Base-by-base conservation (phyloP, 805 yeast genomes). In the Candida ponderosae region DNA sequence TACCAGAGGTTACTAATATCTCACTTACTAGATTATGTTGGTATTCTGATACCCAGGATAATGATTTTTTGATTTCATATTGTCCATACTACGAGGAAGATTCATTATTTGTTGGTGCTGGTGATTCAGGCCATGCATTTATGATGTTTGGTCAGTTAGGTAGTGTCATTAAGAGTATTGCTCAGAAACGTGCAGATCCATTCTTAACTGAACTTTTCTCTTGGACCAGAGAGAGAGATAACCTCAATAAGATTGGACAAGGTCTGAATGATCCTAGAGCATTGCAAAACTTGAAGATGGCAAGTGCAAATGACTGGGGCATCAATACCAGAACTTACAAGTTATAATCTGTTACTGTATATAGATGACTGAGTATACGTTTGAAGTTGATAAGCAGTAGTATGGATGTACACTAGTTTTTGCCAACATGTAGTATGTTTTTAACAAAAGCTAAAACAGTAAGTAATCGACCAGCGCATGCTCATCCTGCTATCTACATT, bases 121-220 rank as follows among this genome's bases (percentile, higher is more conserved):
- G 69, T 31, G 68, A 63, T 39, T 57, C 64, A 15, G 66, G 66
- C 0, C 68, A 63, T 45, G 63, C 56, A 5, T 64, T 60, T 38
- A 61, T 59, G 52, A 56, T 62, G 48, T 45, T 62, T 23, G 66
- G 65, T 3, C 51, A 52, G 20, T 43, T 63, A 15, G 68, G 69
- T 18, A 44, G 43, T 10, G 44, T 45, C 26, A 46, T 51, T 17
- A 46, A 34, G 24, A 48, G 43, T 31, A 44, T 55, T 28, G 33
- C 53, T 17, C 31, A 42, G 11, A 21, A 37, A 3, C 40, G 41
- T 5, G 50, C 48, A n/a, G 45, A 44, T 29, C 18, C 29, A 5
- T 38, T 49, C 27, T 39, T 54, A 17, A 39, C 39, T 3, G 26
- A 47, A 16, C 29, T 52, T 3, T 52, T 53, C 36, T 45, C 56